Base-by-base conservation (phyloP, 345 rosid species). In the Erucastrum elatum region DNA sequence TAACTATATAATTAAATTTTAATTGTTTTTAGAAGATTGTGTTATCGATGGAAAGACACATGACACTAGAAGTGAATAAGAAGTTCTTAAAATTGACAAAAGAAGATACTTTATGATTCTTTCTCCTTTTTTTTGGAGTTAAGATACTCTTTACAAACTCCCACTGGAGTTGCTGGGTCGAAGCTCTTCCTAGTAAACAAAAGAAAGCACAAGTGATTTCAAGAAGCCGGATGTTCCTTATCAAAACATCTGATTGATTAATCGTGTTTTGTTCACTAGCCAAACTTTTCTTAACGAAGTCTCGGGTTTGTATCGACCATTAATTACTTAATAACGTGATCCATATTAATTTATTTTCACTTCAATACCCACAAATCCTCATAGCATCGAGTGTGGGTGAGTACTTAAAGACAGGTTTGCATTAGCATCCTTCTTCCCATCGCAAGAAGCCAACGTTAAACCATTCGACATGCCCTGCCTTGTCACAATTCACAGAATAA, bases 231-330 rank as follows among this genome's bases (percentile, higher is more conserved):
- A 86, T 3, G 83, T 80, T 1, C 4, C 5, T 1, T 34, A 34
- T 7, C 87, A 88, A 27, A 91, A 91, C 81, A 79, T 91, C 65
- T 67, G 77, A 10, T 67, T 81, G 11, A 4, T 55, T 80, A 25
- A 41, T 17, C 21, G 10, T 21, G 53, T 15, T 29, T 49, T 62
- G 49, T 55, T 56, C 21, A 70, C 68, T 49, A 56, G 58, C 31
- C 21, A 31, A 70, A 60, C 30, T 0, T 26, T 29, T 53, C 41
- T 3, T 4, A 31, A 17, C 59, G 16, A 39, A 25, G 53, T 27
- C 37, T 66, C 56, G 16, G 55, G 34, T 12, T 61, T 66, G n/a
- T 41, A 3, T 66, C 13, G 55, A 35, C 9, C 8, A 35, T 8
- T 35, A 35, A 35, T 35, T 35, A 35, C 10, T 35, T 8, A 35